These are phyloP conservation scores for Coemansia sp. DNA, from an alignment of 192 early-diverging fungal genomes.

Conservation along the genomic window DNA sequence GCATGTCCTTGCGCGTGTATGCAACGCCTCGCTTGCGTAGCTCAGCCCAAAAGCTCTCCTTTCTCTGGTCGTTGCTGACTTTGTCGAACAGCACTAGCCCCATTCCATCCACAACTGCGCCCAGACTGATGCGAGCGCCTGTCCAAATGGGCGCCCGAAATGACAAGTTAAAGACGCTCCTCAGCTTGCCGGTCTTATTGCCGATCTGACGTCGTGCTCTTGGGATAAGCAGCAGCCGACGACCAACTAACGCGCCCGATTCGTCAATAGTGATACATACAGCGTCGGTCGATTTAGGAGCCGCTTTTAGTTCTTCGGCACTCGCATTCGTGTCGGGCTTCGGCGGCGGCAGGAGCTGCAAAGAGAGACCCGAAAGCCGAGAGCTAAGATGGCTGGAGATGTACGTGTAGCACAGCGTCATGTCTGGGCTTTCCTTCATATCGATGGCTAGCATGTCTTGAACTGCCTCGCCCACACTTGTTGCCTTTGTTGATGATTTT, in stretches of 20 bases:
- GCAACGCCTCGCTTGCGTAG: slow-evolving; percentile 24
- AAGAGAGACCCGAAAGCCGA: slow-evolving; percentile 15
- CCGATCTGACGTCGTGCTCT: neutral
- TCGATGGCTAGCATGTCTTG: slow-evolving; percentile 38
- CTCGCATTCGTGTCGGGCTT: neutral
- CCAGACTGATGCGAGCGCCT: neutral
- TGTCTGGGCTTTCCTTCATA: slow-evolving; percentile 17
- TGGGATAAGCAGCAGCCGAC: slow-evolving; percentile 5
- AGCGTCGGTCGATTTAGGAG: neutral
- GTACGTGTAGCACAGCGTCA: slow-evolving; percentile 13
- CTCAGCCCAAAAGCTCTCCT: slow-evolving; percentile 21
- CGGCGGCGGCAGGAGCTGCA: neutral
- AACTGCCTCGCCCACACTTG: slow-evolving; percentile 7
- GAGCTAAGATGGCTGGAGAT: slow-evolving; percentile 14
- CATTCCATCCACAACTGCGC: slow-evolving; percentile 22
- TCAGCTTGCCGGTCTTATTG: neutral
- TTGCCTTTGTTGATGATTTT: slow-evolving; percentile 4
- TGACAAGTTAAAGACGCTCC: neutral
- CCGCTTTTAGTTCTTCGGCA: neutral
- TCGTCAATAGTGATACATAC: slow-evolving; percentile 29
- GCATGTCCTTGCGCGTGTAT: slow-evolving; percentile 32
- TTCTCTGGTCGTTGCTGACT: neutral
- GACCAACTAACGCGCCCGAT: slow-evolving; percentile 24
- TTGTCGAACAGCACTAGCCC: slow-evolving; percentile 12
- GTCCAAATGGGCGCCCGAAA: neutral